A percentile compares a stretch with the other conserved stretches of the same genome.
Evolutionary conservation across 495 filamentous ascomycete species (phyloP).

Genomic region (Talaromyces wortmannii): DNA sequence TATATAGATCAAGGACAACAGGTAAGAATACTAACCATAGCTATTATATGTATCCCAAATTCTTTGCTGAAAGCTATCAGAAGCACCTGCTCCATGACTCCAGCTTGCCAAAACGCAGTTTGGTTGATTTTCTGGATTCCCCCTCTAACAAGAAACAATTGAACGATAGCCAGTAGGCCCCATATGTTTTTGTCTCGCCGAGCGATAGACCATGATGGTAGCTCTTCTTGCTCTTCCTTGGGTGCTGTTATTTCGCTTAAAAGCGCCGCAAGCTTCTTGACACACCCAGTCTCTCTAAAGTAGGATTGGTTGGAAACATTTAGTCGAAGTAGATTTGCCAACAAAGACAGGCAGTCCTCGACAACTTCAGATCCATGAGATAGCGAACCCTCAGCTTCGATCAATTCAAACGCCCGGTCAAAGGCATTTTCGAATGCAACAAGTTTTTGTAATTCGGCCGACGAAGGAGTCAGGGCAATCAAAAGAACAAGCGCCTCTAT

Average conservation of each 20-base stretch:
- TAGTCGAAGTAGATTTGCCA: conserved; percentile 83
- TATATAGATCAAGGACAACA: background rate
- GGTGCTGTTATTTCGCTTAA: conserved; percentile 56
- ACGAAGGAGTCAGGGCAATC: conserved; percentile 61
- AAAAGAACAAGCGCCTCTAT: conserved; percentile 62
- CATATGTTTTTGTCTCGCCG: conserved; percentile 89
- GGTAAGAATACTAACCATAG: conserved; percentile 54
- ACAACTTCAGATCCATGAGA: conserved; percentile 82
- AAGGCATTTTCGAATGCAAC: conserved; percentile 94
- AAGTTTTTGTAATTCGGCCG: conserved; percentile 84
- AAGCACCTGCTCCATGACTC: conserved; percentile 73
- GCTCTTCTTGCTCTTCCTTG: conserved; percentile 50
- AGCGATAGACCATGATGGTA: conserved; percentile 63
- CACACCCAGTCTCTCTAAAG: conserved; percentile 85
- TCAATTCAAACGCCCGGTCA: conserved; percentile 74
- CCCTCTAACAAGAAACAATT: conserved; percentile 76
- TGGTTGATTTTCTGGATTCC: conserved; percentile 82
- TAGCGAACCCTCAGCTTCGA: conserved; percentile 74
- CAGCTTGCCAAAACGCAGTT: conserved; percentile 73
- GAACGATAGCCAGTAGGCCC: conserved; percentile 77
- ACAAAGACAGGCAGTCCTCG: conserved; percentile 88
- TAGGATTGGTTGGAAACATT: conserved; percentile 91
- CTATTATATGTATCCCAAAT: conserved; percentile 69
- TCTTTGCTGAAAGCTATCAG: conserved; percentile 75
- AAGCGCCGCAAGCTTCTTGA: conserved; percentile 64